Percentiles rank a stretch among this genome's conserved stretches.
Conservation (phyloP, 768 basidiomycete genomes). For the Boletus sensibilis region DNA sequence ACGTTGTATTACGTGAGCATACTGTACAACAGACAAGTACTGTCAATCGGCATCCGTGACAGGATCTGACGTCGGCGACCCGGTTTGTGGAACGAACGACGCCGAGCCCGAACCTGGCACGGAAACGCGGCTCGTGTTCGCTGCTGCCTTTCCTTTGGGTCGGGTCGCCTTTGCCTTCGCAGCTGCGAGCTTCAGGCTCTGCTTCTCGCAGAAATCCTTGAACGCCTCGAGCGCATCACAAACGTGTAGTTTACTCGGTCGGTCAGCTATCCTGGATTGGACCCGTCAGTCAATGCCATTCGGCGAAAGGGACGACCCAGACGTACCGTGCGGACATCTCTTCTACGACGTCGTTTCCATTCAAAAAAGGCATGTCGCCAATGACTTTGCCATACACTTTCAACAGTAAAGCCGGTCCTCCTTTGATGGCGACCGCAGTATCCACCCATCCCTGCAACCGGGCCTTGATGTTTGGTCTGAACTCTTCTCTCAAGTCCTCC, state of each 20-base stretch:
- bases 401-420: slow-evolving; percentile 35
- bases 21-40: no score
- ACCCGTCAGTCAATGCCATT: neutral
- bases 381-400: slow-evolving; percentile 46
- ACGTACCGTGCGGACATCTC: slow-evolving; percentile 56
- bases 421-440: slow-evolving; percentile 39
- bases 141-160: neutral
- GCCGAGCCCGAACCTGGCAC: slow-evolving; percentile 13
- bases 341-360: slow-evolving; percentile 48
- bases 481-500: slow-evolving; percentile 61
- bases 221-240: slow-evolving; percentile 51
- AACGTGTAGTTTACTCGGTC: slow-evolving; percentile 52
- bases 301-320: neutral
- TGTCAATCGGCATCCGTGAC: slow-evolving; percentile 37
- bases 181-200: slow-evolving; percentile 39
- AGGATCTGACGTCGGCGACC: neutral
- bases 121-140: neutral
- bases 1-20: slow-evolving; percentile 1
- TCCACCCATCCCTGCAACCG: slow-evolving; percentile 60
- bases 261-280: slow-evolving; percentile 46
- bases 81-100: slow-evolving; percentile 5
- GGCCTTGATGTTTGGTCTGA: slow-evolving; percentile 53
- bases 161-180: slow-evolving; percentile 20
- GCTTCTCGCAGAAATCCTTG: slow-evolving; percentile 48
- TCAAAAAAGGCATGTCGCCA: slow-evolving; percentile 57